Conservation (phyloP, 768 basidiomycete species). For the Chlorophyllum brunneum region DNA sequence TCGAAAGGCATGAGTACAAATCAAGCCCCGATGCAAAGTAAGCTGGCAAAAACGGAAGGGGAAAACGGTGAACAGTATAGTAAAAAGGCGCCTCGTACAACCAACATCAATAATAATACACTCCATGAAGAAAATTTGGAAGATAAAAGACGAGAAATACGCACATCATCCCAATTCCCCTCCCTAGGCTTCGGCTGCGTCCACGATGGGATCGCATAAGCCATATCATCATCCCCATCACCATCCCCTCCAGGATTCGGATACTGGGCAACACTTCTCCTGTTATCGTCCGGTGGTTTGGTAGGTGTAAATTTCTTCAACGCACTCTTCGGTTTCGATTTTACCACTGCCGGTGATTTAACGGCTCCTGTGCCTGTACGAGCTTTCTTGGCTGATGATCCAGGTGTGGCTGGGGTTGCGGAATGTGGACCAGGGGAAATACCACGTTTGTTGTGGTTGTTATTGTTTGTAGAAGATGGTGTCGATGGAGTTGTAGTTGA, state of each 20-base stretch:
- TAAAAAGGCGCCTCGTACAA: too few species aligned
- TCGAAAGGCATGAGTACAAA: slow-evolving; percentile 9
- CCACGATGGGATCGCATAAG: slow-evolving; percentile 80
- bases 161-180: slow-evolving; percentile 84
- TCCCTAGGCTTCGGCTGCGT: slow-evolving; percentile 64
- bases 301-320: slow-evolving; percentile 26
- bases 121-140: background rate
- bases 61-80: too few species aligned
- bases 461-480: background rate
- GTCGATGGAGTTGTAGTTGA: background rate
- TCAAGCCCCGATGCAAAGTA: slow-evolving; percentile 1
- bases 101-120: background rate
- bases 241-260: slow-evolving; percentile 49
- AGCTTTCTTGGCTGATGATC: slow-evolving; percentile 18
- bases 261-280: slow-evolving; percentile 65
- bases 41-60: too few species aligned
- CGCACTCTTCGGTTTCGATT: slow-evolving; percentile 26
- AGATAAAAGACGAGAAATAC: slow-evolving; percentile 20
- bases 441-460: slow-evolving; percentile 22
- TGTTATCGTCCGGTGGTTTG: slow-evolving; percentile 38
- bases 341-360: slow-evolving; percentile 23
- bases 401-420: background rate
- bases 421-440: slow-evolving; percentile 23
- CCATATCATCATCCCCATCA: slow-evolving; percentile 51
- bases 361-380: slow-evolving; percentile 24